Percentiles rank a stretch among this genome's conserved stretches.
Conservation (phyloP, 179 eudicot species). For the Silene coronaria region DNA sequence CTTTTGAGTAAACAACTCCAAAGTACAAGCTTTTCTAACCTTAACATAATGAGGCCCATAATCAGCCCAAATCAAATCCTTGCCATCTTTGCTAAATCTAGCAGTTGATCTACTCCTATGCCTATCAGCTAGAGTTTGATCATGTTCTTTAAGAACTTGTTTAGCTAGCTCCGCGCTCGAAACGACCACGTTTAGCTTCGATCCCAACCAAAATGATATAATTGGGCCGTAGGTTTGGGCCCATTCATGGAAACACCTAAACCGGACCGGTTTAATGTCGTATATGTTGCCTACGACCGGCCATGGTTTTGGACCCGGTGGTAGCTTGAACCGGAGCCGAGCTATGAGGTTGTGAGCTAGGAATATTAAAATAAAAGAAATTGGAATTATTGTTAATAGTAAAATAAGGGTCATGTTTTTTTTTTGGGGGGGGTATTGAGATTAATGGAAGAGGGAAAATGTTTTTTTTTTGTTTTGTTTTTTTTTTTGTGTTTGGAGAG, state of each 20-base stretch:
- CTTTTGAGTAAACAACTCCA: conserved; percentile 64
- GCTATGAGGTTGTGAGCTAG: conserved; percentile 32
- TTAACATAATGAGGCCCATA: conserved; percentile 87
- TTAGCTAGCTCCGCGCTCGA: conserved; percentile 52
- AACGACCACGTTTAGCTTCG: conserved; percentile 57
- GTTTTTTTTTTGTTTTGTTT: not conserved
- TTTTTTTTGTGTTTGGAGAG: not conserved
- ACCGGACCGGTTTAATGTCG: conserved; percentile 57
- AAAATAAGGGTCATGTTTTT: conserved; percentile 32
- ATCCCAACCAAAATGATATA: conserved; percentile 58
- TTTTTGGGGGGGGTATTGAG: not conserved
- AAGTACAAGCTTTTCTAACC: conserved; percentile 67
- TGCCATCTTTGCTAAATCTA: conserved; percentile 52
- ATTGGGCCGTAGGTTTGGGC: conserved; percentile 62
- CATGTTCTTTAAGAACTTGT: conserved; percentile 68
- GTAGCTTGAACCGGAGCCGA: conserved; percentile 52
- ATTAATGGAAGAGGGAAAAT: not conserved
- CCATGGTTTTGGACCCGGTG: conserved; percentile 71
- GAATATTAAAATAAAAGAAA: conserved; percentile 21
- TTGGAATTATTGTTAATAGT: conserved; percentile 13
- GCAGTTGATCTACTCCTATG: conserved; percentile 50
- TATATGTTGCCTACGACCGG: conserved; percentile 73
- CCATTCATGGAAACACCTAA: conserved; percentile 73
- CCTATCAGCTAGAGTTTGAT: conserved; percentile 58
- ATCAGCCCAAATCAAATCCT: conserved; percentile 82